Evolutionary conservation across 805 yeast species (phyloP).

Genomic region (Sugiyamaella floridensis): DNA sequence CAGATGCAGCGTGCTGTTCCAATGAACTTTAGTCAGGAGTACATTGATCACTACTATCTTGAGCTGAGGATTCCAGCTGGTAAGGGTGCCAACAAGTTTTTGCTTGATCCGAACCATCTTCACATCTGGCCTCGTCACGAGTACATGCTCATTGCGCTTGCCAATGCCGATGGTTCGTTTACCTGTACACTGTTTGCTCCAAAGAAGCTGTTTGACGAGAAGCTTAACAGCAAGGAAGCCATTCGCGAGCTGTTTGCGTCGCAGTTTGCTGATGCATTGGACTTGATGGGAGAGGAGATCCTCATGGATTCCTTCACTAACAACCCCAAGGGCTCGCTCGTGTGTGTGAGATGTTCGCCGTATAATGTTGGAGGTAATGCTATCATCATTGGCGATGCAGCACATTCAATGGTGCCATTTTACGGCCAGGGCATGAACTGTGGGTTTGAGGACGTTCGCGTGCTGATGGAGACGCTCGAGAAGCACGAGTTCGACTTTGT

Average conservation of each 20-base stretch:
- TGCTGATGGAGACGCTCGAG: conserved; percentile 47
- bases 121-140: conserved; percentile 91
- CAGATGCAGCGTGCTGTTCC: conserved; percentile 60
- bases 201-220: conserved; percentile 54
- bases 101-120: conserved; percentile 63
- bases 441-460: conserved; percentile 85
- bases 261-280: conserved; percentile 70
- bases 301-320: conserved; percentile 44
- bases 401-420: conserved; percentile 97
- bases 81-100: conserved; percentile 34
- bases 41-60: conserved; percentile 75
- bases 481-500: conserved; percentile 34
- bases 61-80: conserved; percentile 71
- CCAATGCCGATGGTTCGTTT: conserved; percentile 79
- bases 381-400: conserved; percentile 82
- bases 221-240: conserved; percentile 32
- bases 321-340: conserved; percentile 71
- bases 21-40: conserved; percentile 68
- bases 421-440: conserved; percentile 97
- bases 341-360: conserved; percentile 64
- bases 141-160: conserved; percentile 83
- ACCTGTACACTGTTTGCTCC: conserved; percentile 88
- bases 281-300: conserved; percentile 53
- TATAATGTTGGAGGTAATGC: conserved; percentile 60
- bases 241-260: conserved; percentile 47